phyloP scores from a whole-genome alignment of 768 basidiomycete species.

The Melanogaster broomeanus region DNA sequence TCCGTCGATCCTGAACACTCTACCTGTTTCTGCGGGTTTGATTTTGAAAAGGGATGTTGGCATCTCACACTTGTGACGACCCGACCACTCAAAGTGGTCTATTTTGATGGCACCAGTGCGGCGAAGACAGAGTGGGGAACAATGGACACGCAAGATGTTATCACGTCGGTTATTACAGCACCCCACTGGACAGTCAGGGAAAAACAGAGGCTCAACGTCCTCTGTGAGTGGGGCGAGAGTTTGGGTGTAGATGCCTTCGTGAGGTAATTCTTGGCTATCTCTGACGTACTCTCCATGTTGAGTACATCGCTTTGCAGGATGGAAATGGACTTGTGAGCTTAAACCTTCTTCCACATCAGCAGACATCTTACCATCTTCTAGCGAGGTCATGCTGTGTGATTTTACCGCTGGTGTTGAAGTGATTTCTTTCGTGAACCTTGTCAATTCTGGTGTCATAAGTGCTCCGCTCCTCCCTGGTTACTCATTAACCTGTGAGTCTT shows the following conservation, averaged over 20 bases:
- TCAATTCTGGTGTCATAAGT: too few relatives aligned
- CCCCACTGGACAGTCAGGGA: constrained; percentile 26
- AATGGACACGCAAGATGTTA: constrained; percentile 36
- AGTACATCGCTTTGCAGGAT: constrained; percentile 33
- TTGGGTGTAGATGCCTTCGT: constrained; percentile 37
- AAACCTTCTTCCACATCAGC: not conserved
- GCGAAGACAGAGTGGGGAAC: constrained; percentile 32
- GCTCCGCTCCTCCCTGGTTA: too few relatives aligned
- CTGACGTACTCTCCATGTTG: not conserved
- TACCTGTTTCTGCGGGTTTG: constrained; percentile 37
- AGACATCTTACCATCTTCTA: constrained; percentile 10
- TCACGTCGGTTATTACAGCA: constrained; percentile 28
- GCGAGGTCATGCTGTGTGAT: constrained; percentile 52
- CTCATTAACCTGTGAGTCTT: not conserved
- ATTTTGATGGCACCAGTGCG: constrained; percentile 37
- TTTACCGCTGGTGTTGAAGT: constrained; percentile 41
- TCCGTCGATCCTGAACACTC: constrained; percentile 35
- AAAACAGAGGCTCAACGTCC: constrained; percentile 17
- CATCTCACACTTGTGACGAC: constrained; percentile 29
- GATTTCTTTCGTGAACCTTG: constrained; percentile 40
- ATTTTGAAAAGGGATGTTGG: constrained; percentile 24
- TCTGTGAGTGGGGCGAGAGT: constrained; percentile 36
- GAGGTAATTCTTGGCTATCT: constrained; percentile 12
- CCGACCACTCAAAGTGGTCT: constrained; percentile 30
- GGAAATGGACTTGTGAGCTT: constrained; percentile 51